Base-by-base conservation (phyloP, 1,284 basidiomycete species). In the Fereydounia khargensis region DNA sequence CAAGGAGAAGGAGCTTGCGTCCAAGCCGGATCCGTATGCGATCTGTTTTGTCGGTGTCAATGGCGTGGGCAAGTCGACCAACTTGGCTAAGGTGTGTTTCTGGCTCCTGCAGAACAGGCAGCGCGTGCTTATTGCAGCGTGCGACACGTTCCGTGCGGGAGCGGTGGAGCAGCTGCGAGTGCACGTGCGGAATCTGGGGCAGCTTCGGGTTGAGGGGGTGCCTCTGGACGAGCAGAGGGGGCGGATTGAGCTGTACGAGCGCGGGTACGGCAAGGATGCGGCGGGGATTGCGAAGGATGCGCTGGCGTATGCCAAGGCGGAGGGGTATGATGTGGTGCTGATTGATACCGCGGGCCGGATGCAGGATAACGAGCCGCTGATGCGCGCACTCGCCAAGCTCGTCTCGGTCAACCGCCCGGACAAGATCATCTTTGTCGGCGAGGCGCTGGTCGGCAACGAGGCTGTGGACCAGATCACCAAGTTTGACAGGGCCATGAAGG, bases 1-100 rank as follows among this genome's bases (percentile, higher is more conserved):
- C 34, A 53, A 56, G 46, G 54, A 58, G 22, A 52, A 58, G 39
- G 83, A 83, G 21, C 70, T 77, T 11, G 69, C 74, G 67, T 63
- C 73, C 17, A 77, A 76, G 21, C 84, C 88, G 13, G 80, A 85
- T 61, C 92, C 91, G 0, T 98, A 97, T 77, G 85, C 86, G 55
- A 88, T 99, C 68, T 87, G 91, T 0, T 99, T 99, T 74, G 92
- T 98, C 33, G 95, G 95, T n/a, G 95, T 99, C 39, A 99, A 99
- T 73, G 95, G 95, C 18, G 95, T 99, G 17, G 95, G 95, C 40
- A 99, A 99, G 80, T 95, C 91, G 65, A 98, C 95, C 4, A 98
- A 97, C 76, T 79, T 99, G 21, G 90, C 88, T 41, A 99, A 99
- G 79, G 94, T 99, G 38, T 94, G 91, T 78, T 98, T 98, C 79